Conservation (phyloP, 805 yeast genomes). For the Scheffersomyces spartinae region DNA sequence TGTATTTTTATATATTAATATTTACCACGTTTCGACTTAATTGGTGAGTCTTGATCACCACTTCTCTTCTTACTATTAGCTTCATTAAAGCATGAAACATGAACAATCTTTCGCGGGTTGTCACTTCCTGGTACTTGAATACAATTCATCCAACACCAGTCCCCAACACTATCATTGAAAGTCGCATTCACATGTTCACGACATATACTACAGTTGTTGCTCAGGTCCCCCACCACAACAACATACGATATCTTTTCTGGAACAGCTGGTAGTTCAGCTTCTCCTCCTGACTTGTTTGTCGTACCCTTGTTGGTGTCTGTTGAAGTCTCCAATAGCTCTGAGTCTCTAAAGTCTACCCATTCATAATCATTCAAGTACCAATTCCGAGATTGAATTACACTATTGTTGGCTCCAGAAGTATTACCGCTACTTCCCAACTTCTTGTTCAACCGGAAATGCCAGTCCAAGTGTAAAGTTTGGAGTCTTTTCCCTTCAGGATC, state of each 20-base stretch:
- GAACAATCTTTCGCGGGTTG: conserved; percentile 26
- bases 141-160: conserved; percentile 35
- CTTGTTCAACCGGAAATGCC: conserved; percentile 92
- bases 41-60: conserved; percentile 17
- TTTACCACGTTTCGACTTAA: no score
- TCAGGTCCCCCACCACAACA: no score
- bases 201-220: conserved; percentile 30
- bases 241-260: no score
- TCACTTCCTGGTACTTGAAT: conserved; percentile 23
- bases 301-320: no score
- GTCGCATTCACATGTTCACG: conserved; percentile 31
- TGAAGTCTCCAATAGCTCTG: conserved; percentile 31
- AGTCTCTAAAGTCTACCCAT: conserved; percentile 71
- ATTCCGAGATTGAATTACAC: conserved; percentile 54
- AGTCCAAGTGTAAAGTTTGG: conserved; percentile 75
- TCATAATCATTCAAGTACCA: conserved; percentile 70
- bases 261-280: no score
- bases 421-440: conserved; percentile 30
- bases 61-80: conserved; percentile 22
- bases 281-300: no score
- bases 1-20: conserved; percentile 2
- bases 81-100: conserved; percentile 27
- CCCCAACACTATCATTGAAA: conserved; percentile 32
- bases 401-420: conserved; percentile 32
- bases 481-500: conserved; percentile 47